These are phyloP conservation scores for Monosporascus sp. DNA, from an alignment of 2,329 filamentous ascomycete species.

Conservation along the genomic window DNA sequence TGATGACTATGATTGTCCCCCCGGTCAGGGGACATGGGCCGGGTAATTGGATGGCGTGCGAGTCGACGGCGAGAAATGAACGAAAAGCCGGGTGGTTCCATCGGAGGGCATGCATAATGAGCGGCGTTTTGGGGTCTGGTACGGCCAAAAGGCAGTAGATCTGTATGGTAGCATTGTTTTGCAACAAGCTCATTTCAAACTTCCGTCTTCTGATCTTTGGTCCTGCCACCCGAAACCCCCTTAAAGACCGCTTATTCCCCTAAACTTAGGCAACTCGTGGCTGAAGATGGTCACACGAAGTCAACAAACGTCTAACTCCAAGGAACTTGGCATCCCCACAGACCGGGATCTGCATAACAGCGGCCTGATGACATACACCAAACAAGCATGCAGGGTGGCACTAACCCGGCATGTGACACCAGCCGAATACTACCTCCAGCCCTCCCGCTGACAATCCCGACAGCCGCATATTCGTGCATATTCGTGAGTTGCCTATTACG, in stretches of 20 bases:
- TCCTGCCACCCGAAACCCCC: background rate
- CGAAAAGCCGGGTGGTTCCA: constrained; percentile 12
- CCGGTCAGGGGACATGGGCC: background rate
- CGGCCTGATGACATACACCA: too few relatives aligned
- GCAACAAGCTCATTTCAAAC: constrained; percentile 3
- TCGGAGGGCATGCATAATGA: constrained; percentile 22
- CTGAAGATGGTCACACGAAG: background rate
- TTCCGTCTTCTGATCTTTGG: background rate
- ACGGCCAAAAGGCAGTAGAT: constrained; percentile 21
- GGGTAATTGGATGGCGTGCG: constrained; percentile 10
- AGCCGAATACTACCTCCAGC: too few relatives aligned
- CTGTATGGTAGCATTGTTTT: constrained; percentile 24
- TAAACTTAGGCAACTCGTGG: background rate
- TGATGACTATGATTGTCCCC: constrained; percentile 14
- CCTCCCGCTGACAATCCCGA: background rate
- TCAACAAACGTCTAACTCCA: too few relatives aligned
- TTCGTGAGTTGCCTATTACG: background rate
- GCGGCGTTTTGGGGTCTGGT: constrained; percentile 23
- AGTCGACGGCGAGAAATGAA: constrained; percentile 7
- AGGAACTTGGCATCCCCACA: too few relatives aligned
- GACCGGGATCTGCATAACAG: too few relatives aligned
- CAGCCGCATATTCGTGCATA: background rate
- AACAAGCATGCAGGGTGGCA: too few relatives aligned
- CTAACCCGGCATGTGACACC: background rate
- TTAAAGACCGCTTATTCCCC: background rate